These are phyloP conservation scores for Colletotrichum costaricense DNA, from an alignment of 2,329 filamentous ascomycete species.

Conservation along the genomic window DNA sequence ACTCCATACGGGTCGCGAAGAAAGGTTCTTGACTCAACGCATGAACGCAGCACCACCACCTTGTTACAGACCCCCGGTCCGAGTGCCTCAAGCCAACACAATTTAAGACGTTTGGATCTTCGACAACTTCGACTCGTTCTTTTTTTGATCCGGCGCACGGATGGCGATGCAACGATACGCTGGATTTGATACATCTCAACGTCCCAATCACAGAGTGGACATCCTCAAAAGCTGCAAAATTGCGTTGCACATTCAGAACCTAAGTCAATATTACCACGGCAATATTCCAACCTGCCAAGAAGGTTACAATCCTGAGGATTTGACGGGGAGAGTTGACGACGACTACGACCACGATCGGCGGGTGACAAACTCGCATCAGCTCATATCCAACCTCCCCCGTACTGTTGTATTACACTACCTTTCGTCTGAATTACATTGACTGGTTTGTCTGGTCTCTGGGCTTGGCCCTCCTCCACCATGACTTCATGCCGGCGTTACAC, in stretches of 20 bases:
- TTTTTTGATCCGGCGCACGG: not conserved
- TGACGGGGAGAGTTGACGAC: not conserved
- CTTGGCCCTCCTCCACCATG: not conserved
- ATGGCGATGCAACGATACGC: not conserved
- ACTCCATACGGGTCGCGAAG: not conserved
- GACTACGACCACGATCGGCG: not conserved
- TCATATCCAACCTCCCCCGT: not conserved
- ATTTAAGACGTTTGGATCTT: not conserved
- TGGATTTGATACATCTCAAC: not conserved
- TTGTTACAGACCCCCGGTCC: slow-evolving; percentile 30
- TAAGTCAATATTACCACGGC: not conserved
- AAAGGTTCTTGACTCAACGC: slow-evolving; percentile 7
- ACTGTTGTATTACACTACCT: not conserved
- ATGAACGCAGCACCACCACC: slow-evolving; percentile 16
- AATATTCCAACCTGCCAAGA: not conserved
- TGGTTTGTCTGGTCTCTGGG: slow-evolving; percentile 9
- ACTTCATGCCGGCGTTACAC: slow-evolving; percentile 1
- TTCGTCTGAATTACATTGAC: slow-evolving; percentile 1
- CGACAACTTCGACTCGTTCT: not conserved
- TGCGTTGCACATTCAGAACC: not conserved
- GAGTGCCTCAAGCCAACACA: slow-evolving; percentile 6
- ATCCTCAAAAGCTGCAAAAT: not conserved
- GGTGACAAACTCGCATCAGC: not conserved
- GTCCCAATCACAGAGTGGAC: not conserved
- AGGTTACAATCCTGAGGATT: not conserved